A percentile compares a stretch with the other conserved stretches of the same genome.
Evolutionary conservation across 805 yeast genomes (phyloP).

Genomic region (Wickerhamiella lipophila): DNA sequence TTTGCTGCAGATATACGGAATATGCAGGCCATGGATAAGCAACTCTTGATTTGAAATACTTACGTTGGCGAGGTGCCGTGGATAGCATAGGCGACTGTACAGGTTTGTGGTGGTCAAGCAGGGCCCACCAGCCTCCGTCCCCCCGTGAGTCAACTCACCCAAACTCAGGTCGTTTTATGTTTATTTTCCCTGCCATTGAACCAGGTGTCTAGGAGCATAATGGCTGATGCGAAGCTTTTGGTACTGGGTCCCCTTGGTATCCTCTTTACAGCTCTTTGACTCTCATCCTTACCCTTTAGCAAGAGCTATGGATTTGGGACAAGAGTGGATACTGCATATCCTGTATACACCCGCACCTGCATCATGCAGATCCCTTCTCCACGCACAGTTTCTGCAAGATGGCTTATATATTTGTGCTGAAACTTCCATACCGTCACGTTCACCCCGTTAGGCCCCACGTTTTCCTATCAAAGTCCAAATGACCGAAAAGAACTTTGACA

Average conservation of each 20-base stretch:
- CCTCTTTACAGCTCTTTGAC: neutral
- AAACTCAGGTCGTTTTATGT: too few species aligned
- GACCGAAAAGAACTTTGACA: neutral
- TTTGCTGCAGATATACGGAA: neutral
- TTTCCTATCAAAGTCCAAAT: neutral
- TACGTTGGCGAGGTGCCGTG: too few species aligned
- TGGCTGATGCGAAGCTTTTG: too few species aligned
- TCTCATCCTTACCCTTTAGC: neutral
- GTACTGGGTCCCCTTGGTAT: too few species aligned
- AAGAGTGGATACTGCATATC: neutral
- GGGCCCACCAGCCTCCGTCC: too few species aligned
- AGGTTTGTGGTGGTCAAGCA: too few species aligned
- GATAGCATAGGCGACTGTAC: too few species aligned
- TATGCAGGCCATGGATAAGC: neutral
- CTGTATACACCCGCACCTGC: neutral
- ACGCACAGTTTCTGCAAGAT: slow-evolving; percentile 1
- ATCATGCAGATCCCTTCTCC: neutral
- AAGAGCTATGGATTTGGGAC: neutral
- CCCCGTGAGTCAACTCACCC: too few species aligned
- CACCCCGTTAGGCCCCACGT: neutral
- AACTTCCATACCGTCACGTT: neutral
- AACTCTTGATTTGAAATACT: too few species aligned
- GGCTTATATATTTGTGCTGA: neutral
- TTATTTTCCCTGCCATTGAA: too few species aligned
- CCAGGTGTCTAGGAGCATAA: too few species aligned